Evolutionary conservation across 2,329 filamentous ascomycete species (phyloP), one percentile per base, ranked within the genome.

Genomic region (Domatiomyces catenatus): DNA sequence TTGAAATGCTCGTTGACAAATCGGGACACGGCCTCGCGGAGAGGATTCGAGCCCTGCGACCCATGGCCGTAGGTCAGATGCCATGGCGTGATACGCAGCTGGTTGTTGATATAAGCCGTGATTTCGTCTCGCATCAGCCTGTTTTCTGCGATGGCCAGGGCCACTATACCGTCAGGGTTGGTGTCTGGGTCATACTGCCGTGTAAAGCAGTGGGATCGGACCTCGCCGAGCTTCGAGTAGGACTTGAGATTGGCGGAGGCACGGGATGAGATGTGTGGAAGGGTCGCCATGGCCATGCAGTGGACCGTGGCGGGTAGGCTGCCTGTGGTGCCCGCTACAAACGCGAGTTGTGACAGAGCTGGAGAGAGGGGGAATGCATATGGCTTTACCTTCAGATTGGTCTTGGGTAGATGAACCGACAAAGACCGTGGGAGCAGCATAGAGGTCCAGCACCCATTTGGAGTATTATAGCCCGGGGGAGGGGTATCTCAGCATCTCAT

Each of bases 21-120:
- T 1, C 50, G 47, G 6, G 61, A 56, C 44, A 68, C 56, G 2
- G 63, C 60, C 20, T 32, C 39, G 8, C 52, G 47, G 4, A 67
- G 57, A 17, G 56, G 53, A 5, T 42, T 48, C 0, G 64, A 64
- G 8, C 66, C 66, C 5, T 50, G 48, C 0, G 61, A 59, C 1
- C 65, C 66, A 10, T 67, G 61, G 18, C 66, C 64, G 52, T 68
- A 69, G 10, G 66, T 67, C 46, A 68, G 60, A 48, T 54, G 52
- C 47, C 51, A 51, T 1, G 48, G 53, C 5, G 39, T 55, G 43
- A 57, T 53, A 44, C 48, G 46, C 46, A 54, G 50, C 24, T 52
- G 22, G 10, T n/a, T 48, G 48, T 55, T 56, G 48, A 58, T 51
- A 43, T 56, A 50, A 4, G 44, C 42, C 17, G 49, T 48, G 17